Percentiles rank a stretch among this genome's conserved stretches.
Conservation (phyloP, 1,284 basidiomycete species). For the Puccinia brachypodii region DNA sequence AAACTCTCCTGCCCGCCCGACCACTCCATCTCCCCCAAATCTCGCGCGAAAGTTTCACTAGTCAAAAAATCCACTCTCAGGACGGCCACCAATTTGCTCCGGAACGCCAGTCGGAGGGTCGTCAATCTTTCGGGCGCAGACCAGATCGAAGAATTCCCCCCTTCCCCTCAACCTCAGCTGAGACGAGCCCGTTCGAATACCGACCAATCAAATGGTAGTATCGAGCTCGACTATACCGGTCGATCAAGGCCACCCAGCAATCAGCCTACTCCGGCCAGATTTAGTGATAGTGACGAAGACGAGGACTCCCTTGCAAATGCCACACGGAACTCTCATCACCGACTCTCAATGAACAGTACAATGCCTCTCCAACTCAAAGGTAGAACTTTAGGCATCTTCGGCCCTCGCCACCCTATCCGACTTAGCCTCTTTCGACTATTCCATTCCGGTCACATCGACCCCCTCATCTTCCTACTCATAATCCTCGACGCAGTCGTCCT, state of each 20-base stretch:
- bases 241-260: background rate
- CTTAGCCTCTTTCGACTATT: conserved; percentile 68
- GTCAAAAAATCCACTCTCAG: conserved; percentile 11
- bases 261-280: conserved; percentile 50
- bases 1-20: background rate
- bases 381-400: conserved; percentile 74
- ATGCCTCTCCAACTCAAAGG: conserved; percentile 64
- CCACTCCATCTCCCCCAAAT: background rate
- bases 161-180: background rate
- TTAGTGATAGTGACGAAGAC: conserved; percentile 53
- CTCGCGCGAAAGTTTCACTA: background rate
- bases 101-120: conserved; percentile 25
- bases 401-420: conserved; percentile 68
- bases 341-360: conserved; percentile 50
- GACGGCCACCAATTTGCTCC: background rate
- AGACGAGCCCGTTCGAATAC: background rate
- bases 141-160: background rate
- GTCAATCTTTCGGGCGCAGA: conserved; percentile 35
- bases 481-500: conserved; percentile 79
- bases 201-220: background rate
- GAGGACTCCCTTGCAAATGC: conserved; percentile 49
- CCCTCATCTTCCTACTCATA: conserved; percentile 77
- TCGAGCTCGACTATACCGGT: conserved; percentile 10
- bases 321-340: conserved; percentile 42
- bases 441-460: conserved; percentile 72